Percentiles rank a stretch among this genome's conserved stretches.
These are phyloP conservation scores for Tetrastigma voinierianum DNA, from an alignment of 164 flowering plant species.

Conservation along the genomic window DNA sequence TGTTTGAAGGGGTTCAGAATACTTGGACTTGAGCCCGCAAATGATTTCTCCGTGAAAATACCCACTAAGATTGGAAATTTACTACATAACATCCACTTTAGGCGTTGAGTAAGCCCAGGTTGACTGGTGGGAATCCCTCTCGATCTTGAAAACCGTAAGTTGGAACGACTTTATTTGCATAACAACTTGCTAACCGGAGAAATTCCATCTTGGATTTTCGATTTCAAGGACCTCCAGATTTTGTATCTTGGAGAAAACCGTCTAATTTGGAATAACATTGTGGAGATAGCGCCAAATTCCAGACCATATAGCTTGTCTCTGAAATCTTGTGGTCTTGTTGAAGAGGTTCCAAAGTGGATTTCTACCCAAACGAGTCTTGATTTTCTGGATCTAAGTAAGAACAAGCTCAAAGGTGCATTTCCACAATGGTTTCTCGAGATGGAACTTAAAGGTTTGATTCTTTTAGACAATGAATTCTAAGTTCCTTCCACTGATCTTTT, in stretches of 20 bases:
- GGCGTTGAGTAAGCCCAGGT: slow-evolving; percentile 32
- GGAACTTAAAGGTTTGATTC: slow-evolving; percentile 24
- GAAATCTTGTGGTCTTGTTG: slow-evolving; percentile 36
- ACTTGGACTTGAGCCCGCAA: slow-evolving; percentile 41
- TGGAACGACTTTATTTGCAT: slow-evolving; percentile 34
- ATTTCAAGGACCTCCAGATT: slow-evolving; percentile 22
- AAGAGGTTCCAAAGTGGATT: slow-evolving; percentile 47
- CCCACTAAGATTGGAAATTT: slow-evolving; percentile 41
- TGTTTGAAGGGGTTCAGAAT: slow-evolving; percentile 19
- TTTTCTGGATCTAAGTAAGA: slow-evolving; percentile 51
- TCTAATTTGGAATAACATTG: slow-evolving; percentile 37
- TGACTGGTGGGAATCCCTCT: slow-evolving; percentile 38
- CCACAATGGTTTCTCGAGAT: slow-evolving; percentile 43
- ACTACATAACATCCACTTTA: slow-evolving; percentile 25
- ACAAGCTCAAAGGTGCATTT: slow-evolving; percentile 37
- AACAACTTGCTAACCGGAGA: slow-evolving; percentile 37
- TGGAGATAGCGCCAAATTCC: slow-evolving; percentile 25
- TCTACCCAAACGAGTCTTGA: slow-evolving; percentile 33
- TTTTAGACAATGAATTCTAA: slow-evolving; percentile 46
- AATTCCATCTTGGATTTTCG: slow-evolving; percentile 47
- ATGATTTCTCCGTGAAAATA: slow-evolving; percentile 39
- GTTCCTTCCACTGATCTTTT: slow-evolving; percentile 41
- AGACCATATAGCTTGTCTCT: slow-evolving; percentile 29
- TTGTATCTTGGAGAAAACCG: slow-evolving; percentile 45
- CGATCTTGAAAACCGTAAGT: slow-evolving; percentile 24